Evolutionary conservation across 2,329 filamentous ascomycete species (phyloP).

Genomic region (Apiospora malaysiana): DNA sequence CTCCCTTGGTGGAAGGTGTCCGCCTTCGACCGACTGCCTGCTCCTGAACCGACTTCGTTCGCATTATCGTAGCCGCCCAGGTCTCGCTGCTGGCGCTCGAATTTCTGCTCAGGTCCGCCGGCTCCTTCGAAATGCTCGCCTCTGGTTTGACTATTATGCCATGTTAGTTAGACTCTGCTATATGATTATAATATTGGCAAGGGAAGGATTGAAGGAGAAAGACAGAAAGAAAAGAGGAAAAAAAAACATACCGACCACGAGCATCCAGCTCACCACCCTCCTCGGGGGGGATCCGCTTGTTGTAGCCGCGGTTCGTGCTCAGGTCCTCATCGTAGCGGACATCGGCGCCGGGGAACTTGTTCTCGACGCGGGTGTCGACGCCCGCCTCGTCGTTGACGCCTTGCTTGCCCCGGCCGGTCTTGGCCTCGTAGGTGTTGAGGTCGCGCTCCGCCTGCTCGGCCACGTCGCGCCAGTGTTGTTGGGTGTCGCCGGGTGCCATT

Average conservation of each 20-base stretch:
- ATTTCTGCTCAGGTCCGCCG: conserved; percentile 50
- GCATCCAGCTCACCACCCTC: conserved; percentile 53
- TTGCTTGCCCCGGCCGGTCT: conserved; percentile 48
- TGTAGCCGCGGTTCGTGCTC: conserved; percentile 52
- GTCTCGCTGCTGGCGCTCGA: conserved; percentile 36
- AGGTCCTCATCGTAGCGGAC: conserved; percentile 49
- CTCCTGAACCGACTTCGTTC: conserved; percentile 28
- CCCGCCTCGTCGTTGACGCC: conserved; percentile 49
- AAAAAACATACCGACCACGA: conserved; percentile 48
- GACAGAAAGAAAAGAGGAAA: too few species aligned
- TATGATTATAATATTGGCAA: neutral
- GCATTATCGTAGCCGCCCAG: conserved; percentile 45
- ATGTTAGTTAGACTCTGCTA: conserved; percentile 23
- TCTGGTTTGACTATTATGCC: conserved; percentile 45
- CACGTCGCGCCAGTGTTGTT: conserved; percentile 48
- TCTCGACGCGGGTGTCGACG: conserved; percentile 48
- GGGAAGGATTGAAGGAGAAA: neutral
- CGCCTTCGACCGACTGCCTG: conserved; percentile 30
- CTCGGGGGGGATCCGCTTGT: conserved; percentile 51
- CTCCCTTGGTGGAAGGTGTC: conserved; percentile 40
- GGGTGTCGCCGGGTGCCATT: conserved; percentile 34
- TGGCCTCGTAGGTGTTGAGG: conserved; percentile 54
- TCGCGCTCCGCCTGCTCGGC: conserved; percentile 53
- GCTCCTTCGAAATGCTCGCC: conserved; percentile 51
- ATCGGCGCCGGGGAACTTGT: conserved; percentile 49